A percentile compares a stretch with the other conserved stretches of the same genome.
Evolutionary conservation across 1,284 basidiomycete species (phyloP).

Genomic region (Leccinum solheimii): DNA sequence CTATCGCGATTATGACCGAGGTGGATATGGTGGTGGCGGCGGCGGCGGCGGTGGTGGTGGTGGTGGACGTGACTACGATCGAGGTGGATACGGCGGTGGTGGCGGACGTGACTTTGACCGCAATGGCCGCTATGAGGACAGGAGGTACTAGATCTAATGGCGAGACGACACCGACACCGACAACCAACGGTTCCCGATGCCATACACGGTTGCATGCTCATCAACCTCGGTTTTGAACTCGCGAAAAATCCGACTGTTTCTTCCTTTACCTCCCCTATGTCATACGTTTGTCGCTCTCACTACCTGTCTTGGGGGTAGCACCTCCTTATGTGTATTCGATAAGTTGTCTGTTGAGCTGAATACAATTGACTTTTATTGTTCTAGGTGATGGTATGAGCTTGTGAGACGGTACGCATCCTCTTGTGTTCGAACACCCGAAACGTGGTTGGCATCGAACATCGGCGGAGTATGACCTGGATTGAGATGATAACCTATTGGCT

Average conservation of each 20-base stretch:
- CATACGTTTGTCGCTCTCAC: not conserved
- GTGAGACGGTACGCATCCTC: not conserved
- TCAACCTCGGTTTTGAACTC: not conserved
- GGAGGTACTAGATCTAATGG: slow-evolving; percentile 32
- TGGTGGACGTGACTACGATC: slow-evolving; percentile 36
- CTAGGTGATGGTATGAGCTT: not conserved
- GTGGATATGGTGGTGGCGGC: slow-evolving; percentile 13
- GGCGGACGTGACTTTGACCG: slow-evolving; percentile 39
- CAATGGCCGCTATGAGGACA: slow-evolving; percentile 42
- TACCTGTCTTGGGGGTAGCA: not conserved
- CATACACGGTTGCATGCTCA: not conserved
- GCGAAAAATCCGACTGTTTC: slow-evolving; percentile 5
- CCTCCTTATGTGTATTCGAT: slow-evolving; percentile 26
- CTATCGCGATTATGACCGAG: not conserved
- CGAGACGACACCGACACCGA: not conserved
- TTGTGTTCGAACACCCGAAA: too few species aligned
- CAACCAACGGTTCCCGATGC: not conserved
- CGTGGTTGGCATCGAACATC: too few species aligned
- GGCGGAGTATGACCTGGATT: too few species aligned
- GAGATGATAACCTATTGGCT: too few species aligned
- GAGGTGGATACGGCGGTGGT: slow-evolving; percentile 39
- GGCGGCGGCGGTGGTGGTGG: not conserved
- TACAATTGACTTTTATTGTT: slow-evolving; percentile 9
- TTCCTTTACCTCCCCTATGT: not conserved
- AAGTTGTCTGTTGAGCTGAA: slow-evolving; percentile 19